These are phyloP conservation scores for Brettanomyces custersianus DNA, from an alignment of 805 yeast genomes.

Conservation along the genomic window DNA sequence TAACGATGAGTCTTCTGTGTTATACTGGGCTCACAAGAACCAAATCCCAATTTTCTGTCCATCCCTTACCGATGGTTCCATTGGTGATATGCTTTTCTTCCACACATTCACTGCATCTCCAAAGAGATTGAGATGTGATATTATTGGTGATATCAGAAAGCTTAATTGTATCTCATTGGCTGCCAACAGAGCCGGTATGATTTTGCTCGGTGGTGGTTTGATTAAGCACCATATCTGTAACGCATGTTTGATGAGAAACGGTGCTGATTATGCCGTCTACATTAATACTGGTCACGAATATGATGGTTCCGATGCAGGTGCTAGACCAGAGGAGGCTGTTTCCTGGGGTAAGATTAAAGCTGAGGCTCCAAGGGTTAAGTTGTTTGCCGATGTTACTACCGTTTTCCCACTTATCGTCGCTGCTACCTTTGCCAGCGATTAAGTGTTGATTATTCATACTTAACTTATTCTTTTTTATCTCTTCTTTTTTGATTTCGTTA, in stretches of 20 bases:
- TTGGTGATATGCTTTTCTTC: slow-evolving; percentile 98
- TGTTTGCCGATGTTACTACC: slow-evolving; percentile 89
- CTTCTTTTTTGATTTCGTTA: no score
- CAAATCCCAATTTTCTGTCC: slow-evolving; percentile 96
- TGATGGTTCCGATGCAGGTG: slow-evolving; percentile 99
- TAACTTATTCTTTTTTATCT: no score
- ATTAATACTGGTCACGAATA: slow-evolving; percentile 98
- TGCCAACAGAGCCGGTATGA: slow-evolving; percentile 91
- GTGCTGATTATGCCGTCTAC: slow-evolving; percentile 96
- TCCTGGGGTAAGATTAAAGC: slow-evolving; percentile 99
- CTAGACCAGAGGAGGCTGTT: slow-evolving; percentile 97
- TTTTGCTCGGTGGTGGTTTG: slow-evolving; percentile 92
- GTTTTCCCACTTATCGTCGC: slow-evolving; percentile 96
- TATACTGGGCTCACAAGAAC: slow-evolving; percentile 98
- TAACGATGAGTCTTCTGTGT: slow-evolving; percentile 84
- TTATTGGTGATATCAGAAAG: slow-evolving; percentile 86
- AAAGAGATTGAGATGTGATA: slow-evolving; percentile 78
- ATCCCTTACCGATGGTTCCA: slow-evolving; percentile 94
- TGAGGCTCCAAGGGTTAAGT: slow-evolving; percentile 85
- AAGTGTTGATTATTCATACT: no score
- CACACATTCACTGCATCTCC: slow-evolving; percentile 96
- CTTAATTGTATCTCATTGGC: slow-evolving; percentile 94
- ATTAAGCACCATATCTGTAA: slow-evolving; percentile 96
- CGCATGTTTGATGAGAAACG: slow-evolving; percentile 98
- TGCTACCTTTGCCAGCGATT: slow-evolving; percentile 82